Base-by-base conservation (phyloP, 1,139 yeast species). In the Schwanniomyces etchellsii region DNA sequence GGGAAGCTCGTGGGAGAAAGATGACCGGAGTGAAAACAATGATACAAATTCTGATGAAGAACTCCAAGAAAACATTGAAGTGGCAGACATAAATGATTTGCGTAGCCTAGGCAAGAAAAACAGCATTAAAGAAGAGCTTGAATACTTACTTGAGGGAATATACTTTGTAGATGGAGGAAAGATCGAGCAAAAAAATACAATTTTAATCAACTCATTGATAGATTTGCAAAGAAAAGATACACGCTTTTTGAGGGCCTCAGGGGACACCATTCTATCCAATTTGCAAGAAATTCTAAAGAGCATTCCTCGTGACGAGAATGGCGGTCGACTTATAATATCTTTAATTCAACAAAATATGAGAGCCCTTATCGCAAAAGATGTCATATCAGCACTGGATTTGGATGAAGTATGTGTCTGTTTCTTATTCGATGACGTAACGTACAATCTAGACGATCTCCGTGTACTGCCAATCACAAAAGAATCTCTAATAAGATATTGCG, bases 121-220 rank as follows among this genome's bases (percentile, higher is more conserved):
- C 16, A 33, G 35, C 9, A 31, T 33, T 6, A 34, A 35, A 7
- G 53, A 48, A 16, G 40, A 36, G 5, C 23, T 46, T 6, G 36
- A 37, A 9, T 43, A 42, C 27, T 28, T 50, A 14, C 31, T 50
- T 10, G 55, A 49, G 11, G 57, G 57, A 4, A 32, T 54, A 20
- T 35, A 41, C 16, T 34, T 28, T 4, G 28, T 16, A 3, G 30
- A 33, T 4, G 15, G 23, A 4, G 18, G 14, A 9, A 14, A 23
- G 6, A 24, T 26, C 5, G 32, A 26, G 14, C 27, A 31, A 4
- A 20, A 28, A n/a, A 45, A 45, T 27, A 39, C 48, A 14, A 20
- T 39, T 5, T 30, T 48, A 15, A 34, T 48, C 6, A 29, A 44
- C 5, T 34, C 47, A 1, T 32, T 48, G 20, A 24, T 48, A 6